phyloP scores from a whole-genome alignment of 345 rosid species.

The Brassica carinata region DNA sequence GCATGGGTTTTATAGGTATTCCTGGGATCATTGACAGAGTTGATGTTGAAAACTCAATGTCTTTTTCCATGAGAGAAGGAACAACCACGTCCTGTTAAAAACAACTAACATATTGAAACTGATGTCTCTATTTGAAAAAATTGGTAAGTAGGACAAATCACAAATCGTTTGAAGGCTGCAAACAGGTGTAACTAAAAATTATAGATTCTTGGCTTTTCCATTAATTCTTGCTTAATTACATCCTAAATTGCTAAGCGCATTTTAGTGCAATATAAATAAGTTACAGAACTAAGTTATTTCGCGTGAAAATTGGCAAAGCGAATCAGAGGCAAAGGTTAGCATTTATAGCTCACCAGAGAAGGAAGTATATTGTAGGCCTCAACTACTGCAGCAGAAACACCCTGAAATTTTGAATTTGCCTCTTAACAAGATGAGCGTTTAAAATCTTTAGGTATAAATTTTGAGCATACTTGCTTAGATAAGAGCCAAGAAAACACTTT shows the following conservation, averaged over 20 bases:
- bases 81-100: constrained; percentile 69
- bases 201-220: neutral
- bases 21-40: constrained; percentile 80
- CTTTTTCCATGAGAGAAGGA: constrained; percentile 66
- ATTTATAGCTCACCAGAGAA: constrained; percentile 59
- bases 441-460: neutral
- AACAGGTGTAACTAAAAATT: neutral
- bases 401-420: constrained; percentile 41
- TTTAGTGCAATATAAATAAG: neutral
- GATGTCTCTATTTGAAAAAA: neutral
- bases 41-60: constrained; percentile 70
- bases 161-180: constrained; percentile 6
- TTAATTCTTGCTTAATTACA: neutral
- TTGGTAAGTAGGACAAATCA: neutral
- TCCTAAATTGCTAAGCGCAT: neutral
- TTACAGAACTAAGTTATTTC: neutral
- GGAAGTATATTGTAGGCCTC: constrained; percentile 87
- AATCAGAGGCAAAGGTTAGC: neutral
- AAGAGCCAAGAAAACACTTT: neutral
- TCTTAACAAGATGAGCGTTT: neutral
- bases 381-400: constrained; percentile 67
- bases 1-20: constrained; percentile 92
- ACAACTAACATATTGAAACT: neutral
- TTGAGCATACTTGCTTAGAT: neutral
- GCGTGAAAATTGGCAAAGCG: neutral